Conservation (phyloP, 2,329 filamentous ascomycete genomes). For the Pseudocercospora fijiensis region DNA sequence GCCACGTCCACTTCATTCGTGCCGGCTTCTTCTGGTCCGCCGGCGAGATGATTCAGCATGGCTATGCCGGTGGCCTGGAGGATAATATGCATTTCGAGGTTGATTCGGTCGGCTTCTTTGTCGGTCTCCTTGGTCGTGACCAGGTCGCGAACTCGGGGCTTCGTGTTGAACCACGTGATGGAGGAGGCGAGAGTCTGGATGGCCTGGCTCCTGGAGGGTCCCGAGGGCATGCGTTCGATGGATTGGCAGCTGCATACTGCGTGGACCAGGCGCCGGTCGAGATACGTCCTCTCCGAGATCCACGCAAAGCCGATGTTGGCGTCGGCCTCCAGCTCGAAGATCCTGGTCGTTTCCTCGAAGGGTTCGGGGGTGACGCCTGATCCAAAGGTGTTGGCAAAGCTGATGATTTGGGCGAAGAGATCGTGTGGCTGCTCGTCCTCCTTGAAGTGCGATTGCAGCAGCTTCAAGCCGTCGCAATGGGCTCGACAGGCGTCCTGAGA, state of each 20-base stretch:
- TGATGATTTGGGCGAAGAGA: constrained; percentile 16
- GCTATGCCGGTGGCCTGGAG: constrained; percentile 19
- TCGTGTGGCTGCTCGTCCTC: constrained; percentile 16
- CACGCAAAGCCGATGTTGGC: constrained; percentile 14
- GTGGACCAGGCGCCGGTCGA: constrained; percentile 15
- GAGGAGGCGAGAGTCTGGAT: constrained; percentile 10
- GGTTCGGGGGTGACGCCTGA: background rate
- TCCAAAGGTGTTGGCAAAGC: constrained; percentile 20
- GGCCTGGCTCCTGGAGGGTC: constrained; percentile 1
- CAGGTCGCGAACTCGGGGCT: background rate
- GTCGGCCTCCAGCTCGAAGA: constrained; percentile 11
- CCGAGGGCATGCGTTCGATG: constrained; percentile 8
- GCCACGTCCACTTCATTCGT: constrained; percentile 16
- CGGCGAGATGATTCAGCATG: constrained; percentile 16
- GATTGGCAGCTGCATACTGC: constrained; percentile 10
- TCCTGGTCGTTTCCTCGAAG: constrained; percentile 10
- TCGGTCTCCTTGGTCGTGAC: constrained; percentile 8
- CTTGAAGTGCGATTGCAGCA: constrained; percentile 11
- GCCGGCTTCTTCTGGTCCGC: constrained; percentile 7
- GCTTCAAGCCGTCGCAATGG: constrained; percentile 19
- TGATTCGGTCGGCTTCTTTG: constrained; percentile 19
- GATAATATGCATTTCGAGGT: constrained; percentile 21
- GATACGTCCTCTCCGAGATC: constrained; percentile 8
- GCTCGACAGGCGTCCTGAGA: constrained; percentile 18
- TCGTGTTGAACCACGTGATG: constrained; percentile 15